Conservation (phyloP, 208 protist genomes). For the Leishmania turanica region DNA sequence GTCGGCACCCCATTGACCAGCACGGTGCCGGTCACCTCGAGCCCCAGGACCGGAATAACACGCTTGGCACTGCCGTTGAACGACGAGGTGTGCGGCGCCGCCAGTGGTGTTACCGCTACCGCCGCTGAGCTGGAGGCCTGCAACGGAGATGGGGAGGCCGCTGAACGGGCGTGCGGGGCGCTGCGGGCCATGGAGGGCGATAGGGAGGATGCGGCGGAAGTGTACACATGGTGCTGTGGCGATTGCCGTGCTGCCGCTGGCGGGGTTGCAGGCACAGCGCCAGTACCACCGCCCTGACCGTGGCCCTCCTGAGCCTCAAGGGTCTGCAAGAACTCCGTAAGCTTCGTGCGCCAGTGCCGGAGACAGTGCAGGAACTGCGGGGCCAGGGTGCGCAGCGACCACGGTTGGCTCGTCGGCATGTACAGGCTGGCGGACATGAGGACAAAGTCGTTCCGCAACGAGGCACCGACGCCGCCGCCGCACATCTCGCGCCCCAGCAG, state of each 20-base stretch:
- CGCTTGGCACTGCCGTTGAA: background rate
- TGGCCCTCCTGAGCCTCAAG: conserved; percentile 9
- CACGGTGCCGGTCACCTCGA: conserved; percentile 65
- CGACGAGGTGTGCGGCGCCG: background rate
- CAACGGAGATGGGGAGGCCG: background rate
- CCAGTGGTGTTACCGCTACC: background rate
- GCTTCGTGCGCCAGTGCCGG: conserved; percentile 60
- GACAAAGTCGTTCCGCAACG: conserved; percentile 57
- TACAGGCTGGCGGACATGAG: conserved; percentile 76
- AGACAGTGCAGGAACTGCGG: conserved; percentile 75
- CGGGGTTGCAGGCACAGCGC: background rate
- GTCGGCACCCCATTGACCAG: conserved; percentile 59
- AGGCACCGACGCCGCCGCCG: conserved; percentile 76
- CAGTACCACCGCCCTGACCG: background rate
- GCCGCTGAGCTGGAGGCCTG: background rate
- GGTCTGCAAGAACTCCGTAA: conserved; percentile 41
- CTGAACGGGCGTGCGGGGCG: background rate
- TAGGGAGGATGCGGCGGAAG: background rate
- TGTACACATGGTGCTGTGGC: background rate
- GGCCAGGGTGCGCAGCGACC: conserved; percentile 51
- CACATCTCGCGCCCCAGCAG: conserved; percentile 83
- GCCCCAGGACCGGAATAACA: conserved; percentile 45
- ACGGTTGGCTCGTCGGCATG: conserved; percentile 72
- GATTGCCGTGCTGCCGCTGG: background rate
- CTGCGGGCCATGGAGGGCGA: conserved; percentile 5